Evolutionary conservation across 805 yeast genomes (phyloP).

Genomic region (Pichia exigua): DNA sequence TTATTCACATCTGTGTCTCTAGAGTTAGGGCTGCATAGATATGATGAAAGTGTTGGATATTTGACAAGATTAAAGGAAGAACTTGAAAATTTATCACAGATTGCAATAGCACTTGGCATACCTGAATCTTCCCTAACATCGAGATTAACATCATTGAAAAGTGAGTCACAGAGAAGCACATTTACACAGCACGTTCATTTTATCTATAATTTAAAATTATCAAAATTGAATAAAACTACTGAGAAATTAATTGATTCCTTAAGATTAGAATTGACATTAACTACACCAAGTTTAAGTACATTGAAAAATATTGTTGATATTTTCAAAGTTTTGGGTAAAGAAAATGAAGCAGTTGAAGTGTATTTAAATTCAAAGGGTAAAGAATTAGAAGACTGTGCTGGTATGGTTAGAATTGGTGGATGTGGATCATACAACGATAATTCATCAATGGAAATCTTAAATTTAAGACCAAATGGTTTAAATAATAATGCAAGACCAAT

Average conservation of each 20-base stretch:
- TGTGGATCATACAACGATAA: conserved; percentile 32
- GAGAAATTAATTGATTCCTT: conserved; percentile 17
- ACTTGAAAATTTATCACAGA: conserved; percentile 9
- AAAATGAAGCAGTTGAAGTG: conserved; percentile 40
- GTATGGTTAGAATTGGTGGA: conserved; percentile 48
- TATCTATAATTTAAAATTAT: conserved; percentile 9
- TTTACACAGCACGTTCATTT: conserved; percentile 11
- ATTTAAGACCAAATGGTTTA: background rate
- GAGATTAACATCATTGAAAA: conserved; percentile 13
- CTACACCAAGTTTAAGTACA: conserved; percentile 13
- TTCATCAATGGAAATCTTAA: background rate
- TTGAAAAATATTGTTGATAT: conserved; percentile 22
- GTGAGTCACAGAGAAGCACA: conserved; percentile 8
- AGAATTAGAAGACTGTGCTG: conserved; percentile 39
- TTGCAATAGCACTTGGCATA: conserved; percentile 8
- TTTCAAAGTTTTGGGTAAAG: conserved; percentile 33
- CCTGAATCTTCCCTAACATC: conserved; percentile 10
- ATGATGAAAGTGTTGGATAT: conserved; percentile 34
- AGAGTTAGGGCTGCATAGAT: conserved; percentile 39
- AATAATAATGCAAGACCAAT: background rate
- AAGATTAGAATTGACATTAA: conserved; percentile 18
- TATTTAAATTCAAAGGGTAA: conserved; percentile 41
- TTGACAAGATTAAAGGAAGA: conserved; percentile 19
- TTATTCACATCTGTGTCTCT: conserved; percentile 43
- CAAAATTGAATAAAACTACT: conserved; percentile 21